Base-by-base conservation (phyloP, 2,329 filamentous ascomycete species). In the Grosmannia penicillata region DNA sequence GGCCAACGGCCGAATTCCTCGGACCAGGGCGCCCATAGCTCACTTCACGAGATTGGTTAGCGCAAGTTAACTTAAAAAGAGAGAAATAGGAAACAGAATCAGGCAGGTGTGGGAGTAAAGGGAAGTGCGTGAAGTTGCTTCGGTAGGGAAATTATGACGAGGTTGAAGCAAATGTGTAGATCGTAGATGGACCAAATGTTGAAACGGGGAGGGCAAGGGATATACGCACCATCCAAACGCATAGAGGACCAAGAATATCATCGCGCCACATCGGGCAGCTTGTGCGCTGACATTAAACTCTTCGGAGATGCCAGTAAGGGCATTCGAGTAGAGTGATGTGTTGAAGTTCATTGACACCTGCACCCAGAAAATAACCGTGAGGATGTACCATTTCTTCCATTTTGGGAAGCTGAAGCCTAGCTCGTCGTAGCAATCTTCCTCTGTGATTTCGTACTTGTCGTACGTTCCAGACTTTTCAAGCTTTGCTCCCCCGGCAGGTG, bases 1-100 rank as follows among this genome's bases (percentile, higher is more conserved):
- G 78, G 78, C 62, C 76, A 81, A 36, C 84, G 73, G 17, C 84
- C 84, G 36, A 89, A 65, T 51, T 91, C 84, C 54, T 93, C 84
- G 33, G 75, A 82, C 81, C 83, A 91, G 0, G 84, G 84, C 0
- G 84, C 84, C 84, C 84, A 91, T 0, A 89, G 67, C 56, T 91
- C 84, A 54, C 36, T 28, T 22, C 26, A n/a, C 10, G 19, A 32
- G 30, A 7, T 8, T 9, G 8, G 30, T 21, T 9, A 32, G 17
- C 6, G 13, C 14, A 21, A 17, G 15, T 6, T 11, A 25, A 4
- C 18, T 14, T 11, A n/a, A 19, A 21, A 24, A 28, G 8, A 28
- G 23, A 28, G 3, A 28, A 5, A 21, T 5, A 17, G 21, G 9
- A 19, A 22, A 18, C 19, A 21, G 11, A 27, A 22, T 15, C n/a